Conservation (phyloP, 1,284 basidiomycete species). For the Limonomyces culmigenus region DNA sequence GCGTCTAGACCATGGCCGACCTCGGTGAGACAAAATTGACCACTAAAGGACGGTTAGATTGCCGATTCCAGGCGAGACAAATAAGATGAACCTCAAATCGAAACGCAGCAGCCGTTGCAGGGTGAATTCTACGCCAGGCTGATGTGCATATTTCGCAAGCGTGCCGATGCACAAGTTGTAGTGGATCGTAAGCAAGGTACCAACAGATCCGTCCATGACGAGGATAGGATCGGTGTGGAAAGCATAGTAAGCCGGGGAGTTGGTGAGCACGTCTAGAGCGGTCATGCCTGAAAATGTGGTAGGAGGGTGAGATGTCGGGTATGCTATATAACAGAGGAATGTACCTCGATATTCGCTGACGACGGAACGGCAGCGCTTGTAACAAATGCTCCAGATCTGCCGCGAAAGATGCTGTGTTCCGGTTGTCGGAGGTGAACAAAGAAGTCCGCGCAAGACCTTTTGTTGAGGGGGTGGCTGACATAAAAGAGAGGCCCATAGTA, state of each 20-base stretch:
- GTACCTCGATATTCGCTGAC: not conserved
- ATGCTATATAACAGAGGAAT: not conserved
- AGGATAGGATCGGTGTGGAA: conserved; percentile 21
- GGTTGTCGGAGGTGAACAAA: too few relatives aligned
- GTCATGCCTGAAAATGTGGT: conserved; percentile 16
- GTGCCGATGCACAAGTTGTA: conserved; percentile 26
- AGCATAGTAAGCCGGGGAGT: conserved; percentile 21
- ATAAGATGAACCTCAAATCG: too few relatives aligned
- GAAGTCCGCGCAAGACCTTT: too few relatives aligned
- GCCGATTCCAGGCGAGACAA: too few relatives aligned
- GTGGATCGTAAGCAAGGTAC: conserved; percentile 22
- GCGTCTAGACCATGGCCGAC: conserved; percentile 26
- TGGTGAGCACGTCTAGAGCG: conserved; percentile 16
- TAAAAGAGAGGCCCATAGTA: too few relatives aligned
- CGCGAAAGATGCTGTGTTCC: too few relatives aligned
- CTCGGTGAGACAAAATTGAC: conserved; percentile 24
- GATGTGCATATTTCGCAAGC: too few relatives aligned
- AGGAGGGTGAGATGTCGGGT: not conserved
- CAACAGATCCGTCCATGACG: conserved; percentile 19
- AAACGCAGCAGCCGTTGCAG: too few relatives aligned
- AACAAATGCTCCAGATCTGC: too few relatives aligned
- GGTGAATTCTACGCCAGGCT: too few relatives aligned
- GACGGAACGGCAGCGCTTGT: too few relatives aligned
- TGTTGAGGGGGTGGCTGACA: too few relatives aligned
- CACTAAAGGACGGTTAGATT: conserved; percentile 14